A percentile compares a stretch with the other conserved stretches of the same genome.
Conservation (phyloP, 345 rosid genomes). For the Rhodomyrtus tomentosa region DNA sequence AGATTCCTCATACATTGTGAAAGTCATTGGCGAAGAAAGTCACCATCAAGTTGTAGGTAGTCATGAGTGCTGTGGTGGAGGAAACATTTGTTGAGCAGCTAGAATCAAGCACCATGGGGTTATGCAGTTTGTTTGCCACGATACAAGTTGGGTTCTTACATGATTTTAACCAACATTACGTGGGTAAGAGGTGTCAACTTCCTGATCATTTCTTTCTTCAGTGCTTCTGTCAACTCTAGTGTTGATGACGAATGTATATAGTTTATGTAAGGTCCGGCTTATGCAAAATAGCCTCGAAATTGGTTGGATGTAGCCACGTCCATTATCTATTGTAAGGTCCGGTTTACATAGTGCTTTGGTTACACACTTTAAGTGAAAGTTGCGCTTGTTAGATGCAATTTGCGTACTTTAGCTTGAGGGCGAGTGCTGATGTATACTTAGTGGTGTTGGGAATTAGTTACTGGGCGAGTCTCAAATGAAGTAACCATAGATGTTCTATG, state of each 20-base stretch:
- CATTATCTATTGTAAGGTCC: neutral
- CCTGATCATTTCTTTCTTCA: neutral
- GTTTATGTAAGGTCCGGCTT: neutral
- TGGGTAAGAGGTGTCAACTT: neutral
- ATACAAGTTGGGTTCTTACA: neutral
- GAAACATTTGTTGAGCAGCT: neutral
- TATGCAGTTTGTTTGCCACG: neutral
- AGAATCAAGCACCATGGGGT: neutral
- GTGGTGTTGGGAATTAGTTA: neutral
- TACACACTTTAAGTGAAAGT: neutral
- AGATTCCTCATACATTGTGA: neutral
- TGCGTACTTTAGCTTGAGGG: neutral
- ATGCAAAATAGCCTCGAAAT: neutral
- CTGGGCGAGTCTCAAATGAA: neutral
- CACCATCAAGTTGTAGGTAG: neutral
- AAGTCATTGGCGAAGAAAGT: neutral
- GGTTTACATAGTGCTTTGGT: neutral
- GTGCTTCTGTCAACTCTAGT: neutral
- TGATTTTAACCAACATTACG: neutral
- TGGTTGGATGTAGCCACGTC: neutral
- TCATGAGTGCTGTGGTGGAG: neutral
- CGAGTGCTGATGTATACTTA: neutral
- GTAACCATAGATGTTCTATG: neutral
- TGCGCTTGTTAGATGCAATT: neutral
- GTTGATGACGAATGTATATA: too few relatives aligned